Conservation (phyloP, 345 rosid species). For the Turnera subulata region DNA sequence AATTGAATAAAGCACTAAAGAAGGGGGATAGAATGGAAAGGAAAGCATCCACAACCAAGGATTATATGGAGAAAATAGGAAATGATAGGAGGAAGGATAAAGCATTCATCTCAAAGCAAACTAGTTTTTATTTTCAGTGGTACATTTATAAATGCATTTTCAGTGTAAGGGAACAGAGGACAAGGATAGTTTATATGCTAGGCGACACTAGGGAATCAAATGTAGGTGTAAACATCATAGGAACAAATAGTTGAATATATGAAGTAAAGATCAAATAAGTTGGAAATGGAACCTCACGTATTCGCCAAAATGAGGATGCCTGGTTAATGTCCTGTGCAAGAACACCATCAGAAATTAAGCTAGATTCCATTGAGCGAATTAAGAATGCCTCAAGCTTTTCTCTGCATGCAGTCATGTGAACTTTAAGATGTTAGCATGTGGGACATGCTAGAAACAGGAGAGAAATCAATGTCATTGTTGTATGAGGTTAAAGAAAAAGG, state of each 20-base stretch:
- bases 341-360: constrained; percentile 84
- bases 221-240: neutral
- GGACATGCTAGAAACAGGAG: too few species aligned
- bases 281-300: constrained; percentile 69
- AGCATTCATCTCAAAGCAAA: too few species aligned
- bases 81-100: too few species aligned
- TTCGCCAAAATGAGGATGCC: constrained; percentile 83
- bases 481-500: neutral
- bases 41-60: too few species aligned
- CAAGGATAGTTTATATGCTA: too few species aligned
- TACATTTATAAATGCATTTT: too few species aligned
- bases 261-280: constrained; percentile 1
- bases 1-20: too few species aligned
- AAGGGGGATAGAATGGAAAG: too few species aligned
- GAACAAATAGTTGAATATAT: neutral
- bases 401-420: constrained; percentile 40
- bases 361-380: constrained; percentile 67
- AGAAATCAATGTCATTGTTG: neutral
- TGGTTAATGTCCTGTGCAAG: constrained; percentile 94
- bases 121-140: too few species aligned
- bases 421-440: too few species aligned
- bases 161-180: neutral
- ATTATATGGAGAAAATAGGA: too few species aligned
- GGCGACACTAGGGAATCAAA: too few species aligned
- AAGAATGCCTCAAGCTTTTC: constrained; percentile 93